Base-by-base conservation (phyloP, 2,329 filamentous ascomycete species). In the Penicillium sp. region DNA sequence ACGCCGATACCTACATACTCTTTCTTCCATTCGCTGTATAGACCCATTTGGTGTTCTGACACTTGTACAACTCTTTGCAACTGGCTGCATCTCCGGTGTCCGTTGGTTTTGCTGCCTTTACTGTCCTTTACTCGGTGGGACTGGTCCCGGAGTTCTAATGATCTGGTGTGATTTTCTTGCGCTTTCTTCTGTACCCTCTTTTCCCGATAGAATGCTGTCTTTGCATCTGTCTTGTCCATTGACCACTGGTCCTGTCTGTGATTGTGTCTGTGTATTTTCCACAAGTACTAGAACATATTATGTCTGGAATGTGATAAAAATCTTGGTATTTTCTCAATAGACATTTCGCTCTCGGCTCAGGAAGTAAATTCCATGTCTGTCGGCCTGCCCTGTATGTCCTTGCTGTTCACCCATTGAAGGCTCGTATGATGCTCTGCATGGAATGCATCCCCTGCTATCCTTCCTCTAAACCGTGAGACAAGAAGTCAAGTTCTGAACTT, bases 1-100 rank as follows among this genome's bases (percentile, higher is more conserved):
- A 19, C 29, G 2, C 3, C 16, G 4, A 25, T 7, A 8, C 22
- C 22, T 3, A 25, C 22, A 22, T 38, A 30, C 25, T 29, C n/a
- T 41, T 41, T 53, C 37, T 52, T 59, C 22, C 53, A 49, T 59
- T 63, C 56, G 51, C 50, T 65, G 63, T 66, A 67, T 58, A 66
- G 60, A 64, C 54, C 53, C 51, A 12, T 52, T 46, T 36, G 54
- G 63, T 57, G 56, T 63, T 64, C 31, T 49, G 22, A 46, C 30
- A 27, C 50, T 55, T 56, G 53, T 59, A 61, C 51, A 54, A 57
- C 44, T 49, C 50, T 44, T 53, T 56, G 46, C 46, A 46, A 52
- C 47, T 49, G 40, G 35, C 53, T 58, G 58, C 58, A 61, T 61
- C 41, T 39, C 53, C 58, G 58, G 57, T 54, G 57, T 61, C 52